Evolutionary conservation across 805 yeast genomes (phyloP).

Genomic region (Monosporozyma unispora): DNA sequence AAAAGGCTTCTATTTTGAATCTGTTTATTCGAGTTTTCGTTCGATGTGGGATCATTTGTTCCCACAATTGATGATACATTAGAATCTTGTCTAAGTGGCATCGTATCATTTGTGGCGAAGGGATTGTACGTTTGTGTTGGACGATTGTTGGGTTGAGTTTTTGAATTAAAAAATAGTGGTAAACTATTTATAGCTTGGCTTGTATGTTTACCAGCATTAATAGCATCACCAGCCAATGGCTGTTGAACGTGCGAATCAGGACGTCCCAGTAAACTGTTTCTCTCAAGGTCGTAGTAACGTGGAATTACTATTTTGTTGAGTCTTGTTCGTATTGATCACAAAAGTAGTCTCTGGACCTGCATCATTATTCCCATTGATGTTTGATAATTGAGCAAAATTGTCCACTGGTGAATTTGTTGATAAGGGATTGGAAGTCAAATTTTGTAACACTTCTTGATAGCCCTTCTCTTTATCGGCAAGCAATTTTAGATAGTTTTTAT

Average conservation of each 20-base stretch:
- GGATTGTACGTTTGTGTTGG: too few relatives aligned
- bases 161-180: too few relatives aligned
- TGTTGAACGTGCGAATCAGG: too few relatives aligned
- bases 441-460: background rate
- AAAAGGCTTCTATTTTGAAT: background rate
- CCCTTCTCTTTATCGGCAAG: conserved; percentile 5
- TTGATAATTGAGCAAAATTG: background rate
- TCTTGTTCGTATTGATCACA: too few relatives aligned
- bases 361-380: background rate
- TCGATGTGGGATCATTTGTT: background rate
- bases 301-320: too few relatives aligned
- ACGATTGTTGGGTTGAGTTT: too few relatives aligned
- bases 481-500: conserved; percentile 5
- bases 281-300: too few relatives aligned
- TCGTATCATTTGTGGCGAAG: background rate
- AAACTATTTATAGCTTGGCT: too few relatives aligned
- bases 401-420: background rate
- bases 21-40: background rate
- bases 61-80: background rate
- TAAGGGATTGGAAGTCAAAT: background rate
- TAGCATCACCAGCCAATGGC: too few relatives aligned
- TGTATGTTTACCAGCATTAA: too few relatives aligned
- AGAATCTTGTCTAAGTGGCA: background rate
- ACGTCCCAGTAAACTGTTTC: too few relatives aligned
- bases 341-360: too few relatives aligned